Conservation (phyloP, 371 early-diverging fungal genomes). For the Mortierella sp. region DNA sequence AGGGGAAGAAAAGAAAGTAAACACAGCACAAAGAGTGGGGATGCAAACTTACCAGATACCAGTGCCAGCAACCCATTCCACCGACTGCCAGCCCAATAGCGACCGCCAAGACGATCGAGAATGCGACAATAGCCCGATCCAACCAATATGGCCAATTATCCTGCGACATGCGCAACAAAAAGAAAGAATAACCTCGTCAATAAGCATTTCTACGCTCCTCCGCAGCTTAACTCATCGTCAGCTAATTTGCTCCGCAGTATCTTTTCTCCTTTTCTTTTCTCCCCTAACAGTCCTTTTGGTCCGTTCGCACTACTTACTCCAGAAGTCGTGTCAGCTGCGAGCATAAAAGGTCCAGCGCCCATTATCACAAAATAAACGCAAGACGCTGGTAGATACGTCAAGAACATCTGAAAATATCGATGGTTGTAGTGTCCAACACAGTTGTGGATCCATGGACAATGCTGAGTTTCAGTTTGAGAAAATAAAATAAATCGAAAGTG, state of each 20-base stretch:
- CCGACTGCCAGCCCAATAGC: slow-evolving; percentile 70
- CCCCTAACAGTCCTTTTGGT: not conserved
- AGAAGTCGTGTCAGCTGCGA: slow-evolving; percentile 59
- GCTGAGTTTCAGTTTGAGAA: slow-evolving; percentile 11
- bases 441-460: slow-evolving; percentile 77
- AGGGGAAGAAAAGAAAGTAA: not conserved
- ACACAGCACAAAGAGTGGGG: not conserved
- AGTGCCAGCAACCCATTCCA: slow-evolving; percentile 69
- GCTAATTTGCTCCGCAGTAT: not conserved
- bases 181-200: not conserved
- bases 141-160: slow-evolving; percentile 66
- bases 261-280: not conserved
- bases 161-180: slow-evolving; percentile 31
- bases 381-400: slow-evolving; percentile 71
- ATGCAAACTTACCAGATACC: slow-evolving; percentile 59
- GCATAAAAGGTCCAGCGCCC: slow-evolving; percentile 66
- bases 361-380: slow-evolving; percentile 72
- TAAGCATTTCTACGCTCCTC: too few species aligned
- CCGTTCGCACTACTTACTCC: slow-evolving; percentile 63
- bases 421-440: slow-evolving; percentile 89
- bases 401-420: slow-evolving; percentile 84
- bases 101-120: slow-evolving; percentile 65
- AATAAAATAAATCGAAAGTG: not conserved
- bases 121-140: slow-evolving; percentile 66
- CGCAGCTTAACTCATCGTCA: too few species aligned